Base-by-base conservation (phyloP, 805 yeast genomes). In the Myxozyma geophila region DNA sequence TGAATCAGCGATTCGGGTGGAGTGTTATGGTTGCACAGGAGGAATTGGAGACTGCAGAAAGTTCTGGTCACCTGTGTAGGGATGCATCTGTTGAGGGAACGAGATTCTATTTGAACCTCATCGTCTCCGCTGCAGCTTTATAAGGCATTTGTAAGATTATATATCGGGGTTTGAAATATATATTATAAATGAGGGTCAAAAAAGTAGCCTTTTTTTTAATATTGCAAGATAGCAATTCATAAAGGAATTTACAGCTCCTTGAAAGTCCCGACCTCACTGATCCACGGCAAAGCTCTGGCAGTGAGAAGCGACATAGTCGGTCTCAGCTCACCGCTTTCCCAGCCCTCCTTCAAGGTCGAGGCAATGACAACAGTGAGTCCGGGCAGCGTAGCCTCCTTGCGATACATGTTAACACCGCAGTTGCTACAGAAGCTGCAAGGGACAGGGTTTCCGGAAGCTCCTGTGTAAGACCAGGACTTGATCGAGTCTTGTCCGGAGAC, bases 11-110 rank as follows among this genome's bases (percentile, higher is more conserved):
- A 12, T 63, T 66, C 53, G 67, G 67, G 58, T 88, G 92, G 90
- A 85, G 91, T 19, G 78, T 86, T 41, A 82, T 83, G 40, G 84
- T 89, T 12, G 81, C 91, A 3, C 78, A 76, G 10, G 93, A 88
- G 71, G 87, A 88, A 63, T 74, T 89, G 8, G 83, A 84, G 61
- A 76, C 80, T 60, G 85, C 88, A 19, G 81, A 89, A n/a, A 80
- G 78, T 1, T 72, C 75, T 1, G 92, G 90, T 3, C 73, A 76
- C 1, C 71, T 90, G 1, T 84, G 88, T 19, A 79, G 89, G 4
- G 96, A 90, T 75, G 85, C 86, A 69, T 85, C 86, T 67, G 78
- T 87, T 0, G 81, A 85, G 54, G 96, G 95, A 0, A 80, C 85
- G 2, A 81, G 82, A 56, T 90, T 85, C 74, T 89, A 83, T 70